Evolutionary conservation across 495 filamentous ascomycete species (phyloP), one percentile per base, ranked within the genome.

Genomic region (Tuber umbilicatum): DNA sequence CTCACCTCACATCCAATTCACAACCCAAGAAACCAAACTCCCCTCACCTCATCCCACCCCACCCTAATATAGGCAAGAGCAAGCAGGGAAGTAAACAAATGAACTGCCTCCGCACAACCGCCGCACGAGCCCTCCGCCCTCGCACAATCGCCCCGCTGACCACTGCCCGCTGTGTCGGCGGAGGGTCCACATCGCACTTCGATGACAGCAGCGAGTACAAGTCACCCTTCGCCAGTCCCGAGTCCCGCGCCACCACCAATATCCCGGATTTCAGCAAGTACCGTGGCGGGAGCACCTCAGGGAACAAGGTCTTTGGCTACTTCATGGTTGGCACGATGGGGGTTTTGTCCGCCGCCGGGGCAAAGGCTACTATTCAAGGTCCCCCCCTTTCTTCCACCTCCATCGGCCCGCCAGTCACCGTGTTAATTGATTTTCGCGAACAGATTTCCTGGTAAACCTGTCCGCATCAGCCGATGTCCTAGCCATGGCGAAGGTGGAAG

Each of bases 371-470:
- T 75, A 92, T 99, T 79, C 92, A 97, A 89, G 94, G 95, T 98
- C 55, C 55, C 55, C 27, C 55, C 27, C 14, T 10, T 19, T 19
- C 23, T 35, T 7, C 27, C 27, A 35, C 27, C 42, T 9, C 55
- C 27, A 35, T 5, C 27, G 0, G n/a, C 50, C 50, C 50, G n/a
- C 50, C 50, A 27, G 17, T 64, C 27, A 60, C 14, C 55, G 31
- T 17, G 45, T 27, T 73, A 39, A 73, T 73, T 38, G 39, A 31
- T 74, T 73, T 27, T 60, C 10, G 21, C 42, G 42, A 71, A 80
- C 85, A 97, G 95, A 98, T 86, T 98, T 99, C 90, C 88, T 99
- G 64, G 94, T 97, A 86, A 98, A 97, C 89, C 97, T 99, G 96
- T 94, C 96, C 84, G 96, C 96, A 75, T 99, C 96, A 73, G 96